Base-by-base conservation (phyloP, 495 filamentous ascomycete genomes). In the Hypoxylon intermedium region DNA sequence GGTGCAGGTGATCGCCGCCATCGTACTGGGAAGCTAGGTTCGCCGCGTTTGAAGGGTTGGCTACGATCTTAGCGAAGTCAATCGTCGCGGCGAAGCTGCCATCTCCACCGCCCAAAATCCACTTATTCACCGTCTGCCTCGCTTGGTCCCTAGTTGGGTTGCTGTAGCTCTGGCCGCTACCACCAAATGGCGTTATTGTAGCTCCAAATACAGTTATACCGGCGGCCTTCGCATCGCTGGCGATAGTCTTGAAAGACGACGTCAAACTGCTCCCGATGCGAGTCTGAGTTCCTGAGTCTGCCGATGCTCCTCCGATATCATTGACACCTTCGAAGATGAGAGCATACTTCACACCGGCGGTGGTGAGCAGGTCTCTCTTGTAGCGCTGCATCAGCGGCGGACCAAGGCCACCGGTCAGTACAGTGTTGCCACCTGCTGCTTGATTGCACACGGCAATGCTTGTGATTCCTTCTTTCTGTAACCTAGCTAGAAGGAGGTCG, bases 301-400 rank as follows among this genome's bases (percentile, higher is more conserved):
- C 56, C 18, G 70, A 75, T 1, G 77, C 82, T 6, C 72, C 72
- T 40, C 89, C 88, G 58, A 82, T 73, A 67, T 91, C 89, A 69
- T 91, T 92, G 16, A 90, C 86, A 15, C 88, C 88, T 71, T 87
- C 83, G 70, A 91, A 91, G 28, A 91, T 79, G 72, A 91, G 79
- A 24, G 80, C 83, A 63, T 85, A 89, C 58, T 76, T 75, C 5
- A 86, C 80, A 6, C 82, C 82, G 0, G 80, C 73, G 6, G 83
- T 79, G 0, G 77, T 64, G 11, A 91, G 71, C 3, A 85, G 78
- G 65, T 91, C 88, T 11, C 87, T 78, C 65, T 88, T 84, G 58
- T 89, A 77, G 0, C 88, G 82, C 42, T 74, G 72, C 28, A 88
- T 68, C 0, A 85, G 78, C 16, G 82, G 83, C 3, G 87, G 87